Percentiles rank a stretch among this genome's conserved stretches.
Evolutionary conservation across 257 asterid genomes (phyloP).

Genomic region (Dorcoceras hygrometricum): DNA sequence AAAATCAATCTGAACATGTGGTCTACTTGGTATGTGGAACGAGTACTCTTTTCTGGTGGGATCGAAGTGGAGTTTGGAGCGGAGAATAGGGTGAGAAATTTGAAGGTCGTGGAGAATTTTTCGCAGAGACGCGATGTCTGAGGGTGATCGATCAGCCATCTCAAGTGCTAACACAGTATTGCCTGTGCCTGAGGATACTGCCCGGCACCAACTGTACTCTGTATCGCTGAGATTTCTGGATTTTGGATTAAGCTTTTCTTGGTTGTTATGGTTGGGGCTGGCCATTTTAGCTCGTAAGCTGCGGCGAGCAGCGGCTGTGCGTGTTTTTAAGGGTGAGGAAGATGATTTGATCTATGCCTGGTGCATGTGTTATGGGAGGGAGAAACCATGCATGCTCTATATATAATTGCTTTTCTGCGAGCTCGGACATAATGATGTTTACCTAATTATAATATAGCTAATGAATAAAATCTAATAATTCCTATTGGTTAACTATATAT

Average conservation of each 20-base stretch:
- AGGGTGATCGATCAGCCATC: constrained; percentile 22
- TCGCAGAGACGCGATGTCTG: constrained; percentile 25
- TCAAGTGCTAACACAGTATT: constrained; percentile 51
- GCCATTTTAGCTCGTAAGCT: no score
- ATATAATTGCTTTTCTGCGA: no score
- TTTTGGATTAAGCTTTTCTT: not conserved
- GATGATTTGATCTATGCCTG: no score
- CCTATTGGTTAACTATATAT: no score
- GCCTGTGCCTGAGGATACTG: constrained; percentile 70
- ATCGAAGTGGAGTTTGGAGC: constrained; percentile 52
- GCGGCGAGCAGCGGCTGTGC: no score
- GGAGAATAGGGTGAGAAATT: constrained; percentile 48
- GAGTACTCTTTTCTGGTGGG: constrained; percentile 40
- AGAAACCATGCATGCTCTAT: no score
- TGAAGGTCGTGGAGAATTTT: constrained; percentile 37
- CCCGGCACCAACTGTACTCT: constrained; percentile 68
- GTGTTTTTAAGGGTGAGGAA: no score
- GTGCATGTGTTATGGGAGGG: no score
- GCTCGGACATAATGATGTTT: no score
- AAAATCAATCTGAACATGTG: not conserved
- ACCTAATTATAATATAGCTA: no score
- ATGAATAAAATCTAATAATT: no score
- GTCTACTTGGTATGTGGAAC: constrained; percentile 29
- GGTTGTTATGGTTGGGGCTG: no score
- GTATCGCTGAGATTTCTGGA: constrained; percentile 41